Conservation (phyloP, 176 grass and related monocot genomes). For the Oryza rufipogon region DNA sequence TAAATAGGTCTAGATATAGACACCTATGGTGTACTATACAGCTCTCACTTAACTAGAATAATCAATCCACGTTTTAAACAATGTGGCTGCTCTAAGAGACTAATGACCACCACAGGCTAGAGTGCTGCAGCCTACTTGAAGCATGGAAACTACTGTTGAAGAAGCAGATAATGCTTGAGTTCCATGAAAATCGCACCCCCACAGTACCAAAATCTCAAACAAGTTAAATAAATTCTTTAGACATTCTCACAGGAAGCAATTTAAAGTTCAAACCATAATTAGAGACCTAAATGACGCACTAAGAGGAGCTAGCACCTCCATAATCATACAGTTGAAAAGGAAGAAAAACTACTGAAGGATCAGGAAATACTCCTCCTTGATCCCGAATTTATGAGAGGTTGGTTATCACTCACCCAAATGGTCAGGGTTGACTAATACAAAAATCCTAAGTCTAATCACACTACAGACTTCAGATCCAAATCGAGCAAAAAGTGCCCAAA, state of each 20-base stretch:
- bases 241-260: background rate
- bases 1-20: background rate
- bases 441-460: slow-evolving; percentile 6
- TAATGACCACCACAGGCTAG: background rate
- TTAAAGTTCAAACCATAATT: background rate
- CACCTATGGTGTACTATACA: background rate
- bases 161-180: background rate
- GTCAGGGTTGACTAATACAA: slow-evolving; percentile 12
- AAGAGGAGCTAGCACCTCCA: background rate
- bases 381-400: background rate
- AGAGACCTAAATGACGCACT: background rate
- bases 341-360: slow-evolving; percentile 1
- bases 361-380: background rate
- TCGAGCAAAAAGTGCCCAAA: background rate
- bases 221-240: background rate
- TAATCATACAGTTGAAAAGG: background rate
- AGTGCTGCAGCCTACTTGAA: background rate
- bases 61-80: background rate
- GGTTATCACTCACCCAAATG: background rate
- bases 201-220: background rate
- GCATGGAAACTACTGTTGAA: background rate
- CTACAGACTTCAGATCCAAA: slow-evolving; percentile 39
- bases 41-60: background rate
- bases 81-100: background rate
- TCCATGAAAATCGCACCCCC: background rate